phyloP scores from a whole-genome alignment of 179 eudicot species.

The Spinacia oleracea region DNA sequence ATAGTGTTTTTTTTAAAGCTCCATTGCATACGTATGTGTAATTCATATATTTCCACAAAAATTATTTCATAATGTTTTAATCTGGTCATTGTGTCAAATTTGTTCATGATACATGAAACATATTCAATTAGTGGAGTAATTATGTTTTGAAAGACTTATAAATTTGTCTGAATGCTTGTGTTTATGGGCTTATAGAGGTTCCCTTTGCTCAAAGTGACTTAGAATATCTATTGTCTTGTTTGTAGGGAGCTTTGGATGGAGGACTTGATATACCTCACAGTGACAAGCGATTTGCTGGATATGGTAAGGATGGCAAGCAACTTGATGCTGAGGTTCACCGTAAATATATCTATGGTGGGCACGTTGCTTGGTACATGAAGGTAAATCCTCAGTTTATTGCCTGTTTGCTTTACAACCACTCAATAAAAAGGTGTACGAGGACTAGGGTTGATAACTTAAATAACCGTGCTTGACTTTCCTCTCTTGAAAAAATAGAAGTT shows the following conservation, averaged over 20 bases:
- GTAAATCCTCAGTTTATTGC: slow-evolving; percentile 24
- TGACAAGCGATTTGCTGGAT: slow-evolving; percentile 81
- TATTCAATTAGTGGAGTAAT: not conserved
- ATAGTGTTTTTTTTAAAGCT: not conserved
- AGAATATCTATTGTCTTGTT: not conserved
- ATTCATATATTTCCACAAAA: not conserved
- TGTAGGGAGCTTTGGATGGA: slow-evolving; percentile 72
- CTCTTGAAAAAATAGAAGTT: not conserved
- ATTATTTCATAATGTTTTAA: not conserved
- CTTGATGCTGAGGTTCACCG: slow-evolving; percentile 75
- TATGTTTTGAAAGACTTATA: not conserved
- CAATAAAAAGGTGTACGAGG: not conserved
- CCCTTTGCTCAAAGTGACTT: not conserved
- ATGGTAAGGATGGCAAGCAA: slow-evolving; percentile 55
- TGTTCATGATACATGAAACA: slow-evolving; percentile 2
- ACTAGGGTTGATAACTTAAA: not conserved
- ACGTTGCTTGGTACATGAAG: slow-evolving; percentile 68
- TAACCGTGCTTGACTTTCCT: not conserved
- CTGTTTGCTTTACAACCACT: not conserved
- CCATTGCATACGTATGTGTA: not conserved
- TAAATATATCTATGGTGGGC: slow-evolving; percentile 74
- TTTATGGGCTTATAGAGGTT: not conserved
- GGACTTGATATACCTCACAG: slow-evolving; percentile 78
- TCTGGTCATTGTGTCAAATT: not conserved
- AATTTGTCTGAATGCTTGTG: not conserved